Conservation (phyloP, 768 basidiomycete species). For the Phlebiopsis gigantea region DNA sequence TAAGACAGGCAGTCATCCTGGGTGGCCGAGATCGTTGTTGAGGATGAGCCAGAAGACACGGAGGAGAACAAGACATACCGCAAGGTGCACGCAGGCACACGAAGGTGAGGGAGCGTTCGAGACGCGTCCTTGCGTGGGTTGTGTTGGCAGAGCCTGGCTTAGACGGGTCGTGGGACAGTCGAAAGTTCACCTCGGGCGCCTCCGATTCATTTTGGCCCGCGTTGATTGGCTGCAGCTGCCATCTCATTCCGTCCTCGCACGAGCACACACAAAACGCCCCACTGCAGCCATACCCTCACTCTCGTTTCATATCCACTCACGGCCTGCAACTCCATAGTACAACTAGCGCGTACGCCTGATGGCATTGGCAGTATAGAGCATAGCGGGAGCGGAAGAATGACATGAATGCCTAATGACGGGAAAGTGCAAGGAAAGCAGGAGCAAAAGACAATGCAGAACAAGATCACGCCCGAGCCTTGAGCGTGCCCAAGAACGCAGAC, state of each 20-base stretch:
- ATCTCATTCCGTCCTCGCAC: neutral
- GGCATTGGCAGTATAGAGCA: constrained; percentile 33
- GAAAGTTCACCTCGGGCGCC: constrained; percentile 2
- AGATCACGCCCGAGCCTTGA: constrained; percentile 73
- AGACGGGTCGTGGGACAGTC: constrained; percentile 1
- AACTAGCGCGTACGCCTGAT: constrained; percentile 15
- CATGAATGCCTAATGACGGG: constrained; percentile 30
- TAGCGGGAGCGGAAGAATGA: constrained; percentile 33
- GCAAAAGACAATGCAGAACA: constrained; percentile 30
- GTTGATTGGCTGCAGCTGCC: neutral
- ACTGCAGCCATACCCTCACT: neutral
- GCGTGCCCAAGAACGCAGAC: constrained; percentile 87
- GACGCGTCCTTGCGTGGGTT: constrained; percentile 12
- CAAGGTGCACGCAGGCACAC: constrained; percentile 16
- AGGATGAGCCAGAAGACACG: neutral
- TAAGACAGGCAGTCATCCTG: constrained; percentile 70
- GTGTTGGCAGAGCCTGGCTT: constrained; percentile 7
- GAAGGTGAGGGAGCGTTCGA: constrained; percentile 9
- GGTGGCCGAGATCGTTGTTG: neutral
- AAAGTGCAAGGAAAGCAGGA: constrained; percentile 27
- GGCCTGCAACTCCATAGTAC: neutral
- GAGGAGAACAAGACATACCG: constrained; percentile 9
- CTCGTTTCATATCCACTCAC: neutral
- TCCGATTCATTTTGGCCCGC: neutral
- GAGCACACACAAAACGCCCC: neutral